Evolutionary conservation across 192 early-diverging fungal genomes (phyloP), one percentile per base, ranked within the genome.

Genomic region (Cladochytrium replicatum): DNA sequence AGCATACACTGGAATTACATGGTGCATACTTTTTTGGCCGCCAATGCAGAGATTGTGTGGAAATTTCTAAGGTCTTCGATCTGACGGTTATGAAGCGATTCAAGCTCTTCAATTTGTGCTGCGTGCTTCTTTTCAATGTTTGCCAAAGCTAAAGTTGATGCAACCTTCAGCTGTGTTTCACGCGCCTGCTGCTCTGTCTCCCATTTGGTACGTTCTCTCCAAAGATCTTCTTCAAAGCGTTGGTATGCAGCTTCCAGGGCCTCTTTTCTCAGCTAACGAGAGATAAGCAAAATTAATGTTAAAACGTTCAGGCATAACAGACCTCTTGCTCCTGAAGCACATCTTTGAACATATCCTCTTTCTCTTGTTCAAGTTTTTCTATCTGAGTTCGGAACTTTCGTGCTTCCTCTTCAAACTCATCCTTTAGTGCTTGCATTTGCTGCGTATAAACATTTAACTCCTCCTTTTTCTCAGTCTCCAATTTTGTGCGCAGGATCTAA

Each of bases 131-230:
- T 64, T 43, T 76, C 64, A 21, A 71, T 21, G 19, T 61, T 54
- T 7, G 52, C 39, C 15, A 73, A 32, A 6, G 58, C 55, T 13
- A 75, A 51, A 1, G 69, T 60, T 4, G 52, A 24, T 3, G 58
- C 52, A 7, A 66, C 66, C 43, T 68, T 71, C 1, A 69, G 45
- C 42, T 75, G 71, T 11, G 59, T 74, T 39, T 74, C 69, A 9
- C 60, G 54, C 13, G 66, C 56, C 6, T 43, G 41, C 6, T 55
- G 22, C 30, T 69, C 67, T 9, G 34, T 43, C 25, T 73, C 67
- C 52, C 56, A 64, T 30, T 61, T 46, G n/a, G n/a, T 37, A 13
- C 17, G 34, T 37, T 37, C 13, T 13, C 13, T 13, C 34, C 17
- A n/a, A 37, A 37, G 17, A 13, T 13, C 13, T 37, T 37, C 17